A percentile compares a stretch with the other conserved stretches of the same genome.
These are phyloP conservation scores for Diaporthe nobilis DNA, from an alignment of 2,329 filamentous ascomycete genomes.

Conservation along the genomic window DNA sequence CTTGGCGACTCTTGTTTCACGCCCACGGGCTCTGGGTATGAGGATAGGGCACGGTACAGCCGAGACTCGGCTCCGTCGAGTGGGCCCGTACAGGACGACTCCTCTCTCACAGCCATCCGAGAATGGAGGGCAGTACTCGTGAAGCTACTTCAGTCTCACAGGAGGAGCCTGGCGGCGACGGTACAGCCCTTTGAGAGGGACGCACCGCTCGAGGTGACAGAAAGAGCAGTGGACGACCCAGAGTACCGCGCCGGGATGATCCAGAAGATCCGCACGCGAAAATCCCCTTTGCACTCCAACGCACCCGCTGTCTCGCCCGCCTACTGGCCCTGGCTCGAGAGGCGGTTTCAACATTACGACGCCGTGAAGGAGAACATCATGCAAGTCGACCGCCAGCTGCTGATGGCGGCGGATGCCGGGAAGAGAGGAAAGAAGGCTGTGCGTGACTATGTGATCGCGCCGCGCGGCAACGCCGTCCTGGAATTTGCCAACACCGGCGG, in stretches of 20 bases:
- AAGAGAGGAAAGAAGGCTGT: conserved; percentile 53
- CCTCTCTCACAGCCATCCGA: conserved; percentile 56
- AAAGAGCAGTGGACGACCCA: conserved; percentile 59
- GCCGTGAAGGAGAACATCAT: conserved; percentile 58
- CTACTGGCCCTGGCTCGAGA: conserved; percentile 61
- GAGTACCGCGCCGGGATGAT: conserved; percentile 59
- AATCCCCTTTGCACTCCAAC: not conserved
- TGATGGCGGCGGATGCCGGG: conserved; percentile 56
- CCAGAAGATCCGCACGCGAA: conserved; percentile 4
- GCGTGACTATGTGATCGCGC: conserved; percentile 59
- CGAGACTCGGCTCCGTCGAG: not conserved
- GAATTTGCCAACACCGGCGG: conserved; percentile 63
- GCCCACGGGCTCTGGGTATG: not conserved
- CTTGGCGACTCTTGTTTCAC: not conserved
- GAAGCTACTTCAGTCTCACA: conserved; percentile 57
- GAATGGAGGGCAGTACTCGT: conserved; percentile 62
- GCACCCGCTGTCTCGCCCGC: conserved; percentile 38
- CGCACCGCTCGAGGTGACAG: conserved; percentile 58
- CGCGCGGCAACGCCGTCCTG: conserved; percentile 63
- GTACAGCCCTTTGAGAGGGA: conserved; percentile 62
- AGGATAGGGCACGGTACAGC: not conserved
- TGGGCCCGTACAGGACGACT: not conserved
- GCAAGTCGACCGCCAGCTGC: conserved; percentile 57
- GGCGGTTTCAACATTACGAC: conserved; percentile 64
- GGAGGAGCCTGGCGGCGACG: conserved; percentile 58